A percentile compares a stretch with the other conserved stretches of the same genome.
These are phyloP conservation scores for Teratosphaeria nubilosa DNA, from an alignment of 2,329 filamentous ascomycete genomes.

Conservation along the genomic window DNA sequence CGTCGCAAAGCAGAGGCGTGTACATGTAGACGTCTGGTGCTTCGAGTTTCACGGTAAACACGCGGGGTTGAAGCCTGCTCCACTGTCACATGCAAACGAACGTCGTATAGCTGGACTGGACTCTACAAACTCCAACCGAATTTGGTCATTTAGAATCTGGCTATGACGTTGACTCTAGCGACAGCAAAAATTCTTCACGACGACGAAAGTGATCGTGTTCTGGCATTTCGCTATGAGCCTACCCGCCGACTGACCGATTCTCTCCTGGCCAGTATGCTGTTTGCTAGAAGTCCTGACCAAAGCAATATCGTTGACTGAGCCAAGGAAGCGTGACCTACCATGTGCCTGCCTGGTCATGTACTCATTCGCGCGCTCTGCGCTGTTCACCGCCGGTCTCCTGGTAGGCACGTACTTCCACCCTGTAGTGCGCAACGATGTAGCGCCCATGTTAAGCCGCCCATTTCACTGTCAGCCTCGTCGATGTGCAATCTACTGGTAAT, in stretches of 20 bases:
- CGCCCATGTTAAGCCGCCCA: background rate
- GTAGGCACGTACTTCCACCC: background rate
- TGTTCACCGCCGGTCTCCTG: background rate
- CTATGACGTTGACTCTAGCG: too few species aligned
- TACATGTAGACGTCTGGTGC: background rate
- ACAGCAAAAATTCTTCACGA: too few species aligned
- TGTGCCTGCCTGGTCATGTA: background rate
- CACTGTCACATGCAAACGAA: background rate
- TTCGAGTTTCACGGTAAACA: background rate
- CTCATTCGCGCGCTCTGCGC: background rate
- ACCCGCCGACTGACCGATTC: too few species aligned
- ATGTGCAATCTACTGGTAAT: constrained; percentile 13
- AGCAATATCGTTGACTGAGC: background rate
- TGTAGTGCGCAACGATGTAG: background rate
- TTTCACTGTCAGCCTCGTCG: background rate
- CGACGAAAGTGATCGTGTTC: too few species aligned
- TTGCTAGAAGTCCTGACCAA: background rate
- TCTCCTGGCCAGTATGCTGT: background rate
- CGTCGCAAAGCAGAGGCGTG: background rate
- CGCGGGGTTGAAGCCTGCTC: background rate
- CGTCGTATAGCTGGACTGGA: background rate
- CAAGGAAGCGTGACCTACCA: background rate
- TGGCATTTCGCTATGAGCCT: too few species aligned
- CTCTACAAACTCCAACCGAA: too few species aligned
- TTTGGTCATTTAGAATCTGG: too few species aligned